Percentiles rank a stretch among this genome's conserved stretches.
Evolutionary conservation across 768 basidiomycete species (phyloP).

Genomic region (Arthromyces matolae): DNA sequence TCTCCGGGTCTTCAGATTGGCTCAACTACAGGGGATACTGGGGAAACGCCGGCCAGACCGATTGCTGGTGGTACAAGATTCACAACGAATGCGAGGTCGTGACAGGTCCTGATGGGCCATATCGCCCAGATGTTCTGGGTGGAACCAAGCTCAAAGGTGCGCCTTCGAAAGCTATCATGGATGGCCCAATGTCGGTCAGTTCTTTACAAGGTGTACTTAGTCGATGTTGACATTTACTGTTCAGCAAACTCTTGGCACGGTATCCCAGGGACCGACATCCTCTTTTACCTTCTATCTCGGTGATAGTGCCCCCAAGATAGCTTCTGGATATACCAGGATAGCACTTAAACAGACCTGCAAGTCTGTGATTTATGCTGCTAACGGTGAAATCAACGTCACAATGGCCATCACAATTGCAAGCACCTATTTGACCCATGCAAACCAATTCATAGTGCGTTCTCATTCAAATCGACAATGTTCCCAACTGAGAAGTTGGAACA

Average conservation of each 20-base stretch:
- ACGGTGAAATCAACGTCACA: neutral
- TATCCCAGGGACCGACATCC: conserved; percentile 8
- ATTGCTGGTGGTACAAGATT: conserved; percentile 16
- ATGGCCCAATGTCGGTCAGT: conserved; percentile 14
- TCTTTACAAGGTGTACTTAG: too few species aligned
- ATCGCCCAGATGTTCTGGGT: conserved; percentile 15
- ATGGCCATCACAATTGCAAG: neutral
- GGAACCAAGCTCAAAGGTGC: neutral
- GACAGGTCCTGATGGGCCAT: conserved; percentile 14
- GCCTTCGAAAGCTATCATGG: neutral
- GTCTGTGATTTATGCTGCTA: neutral
- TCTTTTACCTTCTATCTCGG: conserved; percentile 15
- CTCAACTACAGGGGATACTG: conserved; percentile 18
- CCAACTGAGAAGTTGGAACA: neutral
- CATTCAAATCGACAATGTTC: neutral
- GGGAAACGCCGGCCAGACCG: conserved; percentile 16
- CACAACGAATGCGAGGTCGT: conserved; percentile 15
- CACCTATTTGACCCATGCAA: conserved; percentile 3
- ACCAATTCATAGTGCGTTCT: conserved; percentile 12
- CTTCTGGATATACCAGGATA: conserved; percentile 6
- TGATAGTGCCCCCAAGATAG: neutral
- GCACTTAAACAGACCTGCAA: conserved; percentile 14
- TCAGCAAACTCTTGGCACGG: conserved; percentile 17
- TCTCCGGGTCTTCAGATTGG: conserved; percentile 13
- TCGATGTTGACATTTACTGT: too few species aligned